A percentile compares a stretch with the other conserved stretches of the same genome.
phyloP scores from a whole-genome alignment of 1,139 yeast genomes.

The Pneumocystis oryctolagi region DNA sequence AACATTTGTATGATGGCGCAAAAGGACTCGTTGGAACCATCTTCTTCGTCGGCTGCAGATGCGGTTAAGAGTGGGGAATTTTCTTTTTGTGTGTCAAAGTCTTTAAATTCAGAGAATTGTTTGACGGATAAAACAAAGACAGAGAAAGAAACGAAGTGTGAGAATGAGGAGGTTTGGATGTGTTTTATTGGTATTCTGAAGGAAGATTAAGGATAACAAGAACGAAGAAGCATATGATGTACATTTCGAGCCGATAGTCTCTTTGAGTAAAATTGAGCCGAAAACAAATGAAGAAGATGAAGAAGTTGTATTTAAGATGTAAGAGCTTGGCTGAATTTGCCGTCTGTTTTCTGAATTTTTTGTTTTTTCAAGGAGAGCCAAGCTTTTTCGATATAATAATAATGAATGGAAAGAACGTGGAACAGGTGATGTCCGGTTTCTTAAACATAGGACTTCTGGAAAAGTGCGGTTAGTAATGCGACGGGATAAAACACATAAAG shows the following conservation, averaged over 20 bases:
- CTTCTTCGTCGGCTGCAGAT: not conserved
- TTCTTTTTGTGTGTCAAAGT: not conserved
- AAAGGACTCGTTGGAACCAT: not conserved
- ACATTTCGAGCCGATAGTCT: constrained; percentile 91
- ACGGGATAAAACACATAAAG: constrained; percentile 94
- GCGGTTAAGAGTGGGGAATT: not conserved
- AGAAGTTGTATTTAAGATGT: constrained; percentile 60
- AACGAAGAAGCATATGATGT: constrained; percentile 66
- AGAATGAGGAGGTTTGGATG: not conserved
- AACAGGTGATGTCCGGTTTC: constrained; percentile 92
- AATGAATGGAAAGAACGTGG: constrained; percentile 99
- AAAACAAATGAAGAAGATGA: constrained; percentile 95
- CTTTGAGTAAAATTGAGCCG: constrained; percentile 87
- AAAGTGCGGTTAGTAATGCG: constrained; percentile 91
- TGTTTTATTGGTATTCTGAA: not conserved
- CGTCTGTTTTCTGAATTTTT: not conserved
- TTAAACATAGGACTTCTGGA: constrained; percentile 66
- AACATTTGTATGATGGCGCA: not conserved
- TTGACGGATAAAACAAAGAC: not conserved
- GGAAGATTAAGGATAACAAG: not conserved
- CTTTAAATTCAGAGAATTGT: not conserved
- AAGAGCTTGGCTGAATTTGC: constrained; percentile 26
- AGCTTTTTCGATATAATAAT: constrained; percentile 75
- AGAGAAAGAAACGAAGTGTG: not conserved
- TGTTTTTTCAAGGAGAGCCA: constrained; percentile 44